Evolutionary conservation across 2,329 filamentous ascomycete species (phyloP).

Genomic region (Verruconis gallopava): DNA sequence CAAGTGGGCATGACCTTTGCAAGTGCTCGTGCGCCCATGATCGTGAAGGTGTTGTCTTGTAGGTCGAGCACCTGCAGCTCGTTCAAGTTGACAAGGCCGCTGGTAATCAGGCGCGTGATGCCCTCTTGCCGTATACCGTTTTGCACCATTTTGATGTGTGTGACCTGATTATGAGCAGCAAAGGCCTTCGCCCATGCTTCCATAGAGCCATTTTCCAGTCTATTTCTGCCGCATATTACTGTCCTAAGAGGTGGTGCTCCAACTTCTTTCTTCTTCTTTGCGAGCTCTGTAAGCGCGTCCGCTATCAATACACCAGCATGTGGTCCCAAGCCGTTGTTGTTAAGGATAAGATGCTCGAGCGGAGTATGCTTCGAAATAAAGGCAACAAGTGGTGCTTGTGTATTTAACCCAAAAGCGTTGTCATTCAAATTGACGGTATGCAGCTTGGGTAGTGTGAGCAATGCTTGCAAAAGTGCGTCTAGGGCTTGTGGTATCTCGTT

Average conservation of each 20-base stretch:
- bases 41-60: slow-evolving; percentile 95
- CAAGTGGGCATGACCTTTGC: slow-evolving; percentile 62
- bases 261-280: slow-evolving; percentile 70
- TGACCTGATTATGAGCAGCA: slow-evolving; percentile 65
- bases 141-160: slow-evolving; percentile 91
- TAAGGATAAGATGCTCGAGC: slow-evolving; percentile 86
- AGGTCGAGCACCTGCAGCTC: slow-evolving; percentile 66
- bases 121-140: slow-evolving; percentile 95
- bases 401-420: slow-evolving; percentile 95
- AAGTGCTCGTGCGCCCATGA: slow-evolving; percentile 64
- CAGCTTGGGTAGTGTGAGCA: slow-evolving; percentile 74
- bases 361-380: slow-evolving; percentile 83
- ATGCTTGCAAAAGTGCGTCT: slow-evolving; percentile 68
- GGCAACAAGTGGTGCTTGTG: slow-evolving; percentile 78
- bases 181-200: slow-evolving; percentile 83
- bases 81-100: slow-evolving; percentile 61
- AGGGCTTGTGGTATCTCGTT: slow-evolving; percentile 89
- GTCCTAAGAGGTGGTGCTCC: slow-evolving; percentile 78
- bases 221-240: slow-evolving; percentile 92
- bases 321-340: slow-evolving; percentile 95
- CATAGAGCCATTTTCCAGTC: slow-evolving; percentile 94
- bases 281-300: slow-evolving; percentile 70
- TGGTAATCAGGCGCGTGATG: slow-evolving; percentile 64
- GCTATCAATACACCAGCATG: slow-evolving; percentile 82
- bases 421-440: slow-evolving; percentile 92